These are phyloP conservation scores for Chytriomyces hyalinus DNA, from an alignment of 192 early-diverging fungal genomes.

Conservation along the genomic window DNA sequence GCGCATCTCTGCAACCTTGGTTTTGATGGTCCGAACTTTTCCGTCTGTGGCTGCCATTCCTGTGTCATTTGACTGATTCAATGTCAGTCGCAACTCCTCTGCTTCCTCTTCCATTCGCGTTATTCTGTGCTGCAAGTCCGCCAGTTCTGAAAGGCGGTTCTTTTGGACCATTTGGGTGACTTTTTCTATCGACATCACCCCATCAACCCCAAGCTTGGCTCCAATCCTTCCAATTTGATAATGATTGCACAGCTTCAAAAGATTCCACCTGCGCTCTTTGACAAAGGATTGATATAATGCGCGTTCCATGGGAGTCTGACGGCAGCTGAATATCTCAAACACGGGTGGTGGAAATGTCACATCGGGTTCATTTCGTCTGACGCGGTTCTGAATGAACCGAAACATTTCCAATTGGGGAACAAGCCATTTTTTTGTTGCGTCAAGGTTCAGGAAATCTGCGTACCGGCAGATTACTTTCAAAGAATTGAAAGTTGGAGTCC, in stretches of 20 bases:
- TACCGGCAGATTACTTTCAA: background rate
- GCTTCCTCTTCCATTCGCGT: background rate
- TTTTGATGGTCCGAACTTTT: background rate
- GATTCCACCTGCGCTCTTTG: background rate
- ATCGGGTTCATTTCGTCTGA: conserved; percentile 15
- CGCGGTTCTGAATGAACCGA: conserved; percentile 18
- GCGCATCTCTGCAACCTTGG: background rate
- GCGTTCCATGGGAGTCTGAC: conserved; percentile 14
- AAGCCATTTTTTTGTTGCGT: background rate
- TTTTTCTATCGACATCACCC: conserved; percentile 18
- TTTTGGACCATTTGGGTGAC: conserved; percentile 19
- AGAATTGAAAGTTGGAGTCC: background rate
- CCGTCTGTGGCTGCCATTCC: background rate
- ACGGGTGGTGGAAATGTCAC: conserved; percentile 10
- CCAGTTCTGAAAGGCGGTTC: background rate
- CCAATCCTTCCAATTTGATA: conserved; percentile 8
- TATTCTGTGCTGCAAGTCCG: too few relatives aligned
- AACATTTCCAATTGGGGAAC: background rate
- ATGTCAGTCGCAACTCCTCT: background rate
- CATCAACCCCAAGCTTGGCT: background rate
- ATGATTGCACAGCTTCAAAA: conserved; percentile 23
- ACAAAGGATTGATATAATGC: conserved; percentile 7
- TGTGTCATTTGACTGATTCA: background rate
- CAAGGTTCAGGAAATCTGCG: conserved; percentile 4
- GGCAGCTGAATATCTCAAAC: background rate